A percentile compares a stretch with the other conserved stretches of the same genome.
phyloP scores from a whole-genome alignment of 208 protist genomes.

The Trypanosomatidae sp. region DNA sequence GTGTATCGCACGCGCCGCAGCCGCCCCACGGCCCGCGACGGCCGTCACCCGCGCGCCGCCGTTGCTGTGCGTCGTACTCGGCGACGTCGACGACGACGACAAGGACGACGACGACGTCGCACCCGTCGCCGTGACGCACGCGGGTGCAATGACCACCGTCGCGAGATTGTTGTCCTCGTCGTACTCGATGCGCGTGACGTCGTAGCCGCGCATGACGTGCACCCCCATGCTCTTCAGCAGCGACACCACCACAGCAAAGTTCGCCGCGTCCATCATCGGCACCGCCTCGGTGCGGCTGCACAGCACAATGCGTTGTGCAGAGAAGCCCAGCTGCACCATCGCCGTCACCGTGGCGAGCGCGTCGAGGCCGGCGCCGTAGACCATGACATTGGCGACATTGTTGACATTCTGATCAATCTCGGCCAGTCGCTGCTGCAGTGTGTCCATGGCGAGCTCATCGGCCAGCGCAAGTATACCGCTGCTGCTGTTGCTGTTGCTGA shows the following conservation, averaged over 20 bases:
- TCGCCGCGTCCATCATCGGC: conserved; percentile 19
- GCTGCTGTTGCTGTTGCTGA: no score
- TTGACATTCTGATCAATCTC: conserved; percentile 46
- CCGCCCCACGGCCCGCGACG: conserved; percentile 6
- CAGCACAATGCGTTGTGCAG: conserved; percentile 64
- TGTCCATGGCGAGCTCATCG: conserved; percentile 31
- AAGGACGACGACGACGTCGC: no score
- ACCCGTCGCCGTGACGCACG: no score
- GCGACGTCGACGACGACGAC: no score
- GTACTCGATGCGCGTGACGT: conserved; percentile 68
- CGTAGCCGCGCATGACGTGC: conserved; percentile 67
- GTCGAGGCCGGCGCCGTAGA: conserved; percentile 82
- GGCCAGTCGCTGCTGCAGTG: conserved; percentile 33
- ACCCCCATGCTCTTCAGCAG: conserved; percentile 63
- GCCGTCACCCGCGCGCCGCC: no score
- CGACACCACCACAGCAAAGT: conserved; percentile 32
- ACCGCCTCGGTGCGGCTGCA: conserved; percentile 26
- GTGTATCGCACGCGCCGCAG: background rate
- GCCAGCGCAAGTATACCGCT: conserved; percentile 48
- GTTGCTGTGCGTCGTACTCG: no score
- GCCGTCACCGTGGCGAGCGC: conserved; percentile 46
- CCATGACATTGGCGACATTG: conserved; percentile 59
- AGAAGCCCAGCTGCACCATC: conserved; percentile 58
- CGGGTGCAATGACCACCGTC: conserved; percentile 49
- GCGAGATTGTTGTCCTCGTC: conserved; percentile 67